Base-by-base conservation (phyloP, 2,329 filamentous ascomycete genomes). In the Stemphylium lycopersici region DNA sequence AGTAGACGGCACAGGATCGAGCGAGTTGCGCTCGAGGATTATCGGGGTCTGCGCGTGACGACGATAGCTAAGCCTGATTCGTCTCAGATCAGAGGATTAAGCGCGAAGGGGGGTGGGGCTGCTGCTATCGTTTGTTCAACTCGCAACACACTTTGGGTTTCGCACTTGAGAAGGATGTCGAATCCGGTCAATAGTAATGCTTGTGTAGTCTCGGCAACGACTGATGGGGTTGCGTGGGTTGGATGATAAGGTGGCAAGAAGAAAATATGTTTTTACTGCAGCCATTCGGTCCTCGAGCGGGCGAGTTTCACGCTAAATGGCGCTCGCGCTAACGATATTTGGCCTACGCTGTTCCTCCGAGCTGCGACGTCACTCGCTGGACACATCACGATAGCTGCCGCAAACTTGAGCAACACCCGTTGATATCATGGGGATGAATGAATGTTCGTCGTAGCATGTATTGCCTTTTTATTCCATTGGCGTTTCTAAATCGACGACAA, bases 211-310 rank as follows among this genome's bases (percentile, higher is more conserved):
- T 49, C 24, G 32, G 41, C 44, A 29, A 45, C 32, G 6, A 37
- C 16, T 29, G 44, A 37, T 33, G 22, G 18, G 26, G 44, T 42
- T 40, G 39, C 24, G 52, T 39, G 44, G 22, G 46, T 24, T 49
- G 44, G 26, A 12, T 36, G 55, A 58, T 52, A 56, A 58, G 55
- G 53, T 49, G 55, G 46, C 51, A 49, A 47, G 34, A 52, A 49
- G 48, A 50, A 54, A 59, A 22, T 36, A 46, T 32, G 22, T 41
- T 13, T 7, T 40, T 39, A 33, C 38, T 50, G 55, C 52, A 44
- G 32, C 43, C 32, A 29, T 43, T 42, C 13, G 53, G 38, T 42
- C 20, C 33, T 10, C 8, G 26, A 34, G 22, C 34, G 32, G 48
- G 29, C n/a, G 42, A 22, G 56, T 56, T 58, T 58, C 44, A 52